These are phyloP conservation scores for Chrysanthemum seticuspe DNA, from an alignment of 129 eudicot species.

Conservation along the genomic window DNA sequence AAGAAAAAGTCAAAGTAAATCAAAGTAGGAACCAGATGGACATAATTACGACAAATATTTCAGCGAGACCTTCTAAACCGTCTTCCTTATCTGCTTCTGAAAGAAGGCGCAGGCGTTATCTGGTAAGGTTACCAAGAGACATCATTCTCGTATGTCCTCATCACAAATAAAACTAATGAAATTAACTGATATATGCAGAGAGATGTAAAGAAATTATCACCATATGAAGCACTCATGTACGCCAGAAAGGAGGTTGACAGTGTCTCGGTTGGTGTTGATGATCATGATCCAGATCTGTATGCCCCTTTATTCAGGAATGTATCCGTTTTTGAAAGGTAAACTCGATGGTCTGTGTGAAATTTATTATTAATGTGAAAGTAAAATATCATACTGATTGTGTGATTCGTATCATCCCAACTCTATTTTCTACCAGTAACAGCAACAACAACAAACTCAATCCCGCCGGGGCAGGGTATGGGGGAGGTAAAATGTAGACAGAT, in stretches of 20 bases:
- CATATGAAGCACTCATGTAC: constrained; percentile 71
- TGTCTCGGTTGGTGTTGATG: constrained; percentile 38
- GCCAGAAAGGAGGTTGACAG: constrained; percentile 68
- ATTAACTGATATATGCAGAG: constrained; percentile 47
- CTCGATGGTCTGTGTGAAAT: constrained; percentile 16
- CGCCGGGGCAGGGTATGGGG: no score
- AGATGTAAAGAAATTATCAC: constrained; percentile 50
- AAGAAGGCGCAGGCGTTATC: constrained; percentile 32
- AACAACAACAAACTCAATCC: background rate
- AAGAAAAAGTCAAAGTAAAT: constrained; percentile 33
- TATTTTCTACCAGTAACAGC: constrained; percentile 9
- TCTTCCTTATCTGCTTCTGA: constrained; percentile 31
- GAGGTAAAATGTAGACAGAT: no score
- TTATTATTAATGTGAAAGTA: constrained; percentile 10
- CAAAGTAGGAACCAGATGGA: constrained; percentile 30
- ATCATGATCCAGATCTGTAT: constrained; percentile 68
- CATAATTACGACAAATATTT: constrained; percentile 19
- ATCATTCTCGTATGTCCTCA: constrained; percentile 6
- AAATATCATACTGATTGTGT: constrained; percentile 1
- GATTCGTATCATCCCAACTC: background rate
- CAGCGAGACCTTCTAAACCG: constrained; percentile 30
- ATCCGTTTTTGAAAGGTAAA: constrained; percentile 76
- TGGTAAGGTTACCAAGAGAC: constrained; percentile 38
- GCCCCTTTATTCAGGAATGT: constrained; percentile 79
- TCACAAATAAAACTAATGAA: constrained; percentile 6